Evolutionary conservation across 1,284 basidiomycete genomes (phyloP).

Genomic region (Puccinia sorghi): DNA sequence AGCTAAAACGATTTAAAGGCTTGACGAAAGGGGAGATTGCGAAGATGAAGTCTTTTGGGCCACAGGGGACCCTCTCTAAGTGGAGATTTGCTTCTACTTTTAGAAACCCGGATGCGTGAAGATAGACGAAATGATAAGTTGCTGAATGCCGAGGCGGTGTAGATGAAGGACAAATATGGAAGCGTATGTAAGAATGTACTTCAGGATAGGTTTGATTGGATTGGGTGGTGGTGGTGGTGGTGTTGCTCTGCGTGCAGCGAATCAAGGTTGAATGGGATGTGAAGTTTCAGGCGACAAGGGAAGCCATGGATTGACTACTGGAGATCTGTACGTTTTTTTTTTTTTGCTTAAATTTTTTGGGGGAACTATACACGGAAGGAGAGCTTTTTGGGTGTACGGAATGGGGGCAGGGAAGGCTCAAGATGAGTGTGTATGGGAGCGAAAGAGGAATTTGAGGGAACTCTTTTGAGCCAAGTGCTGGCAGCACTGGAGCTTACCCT

Average conservation of each 20-base stretch:
- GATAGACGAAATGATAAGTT: constrained; percentile 13
- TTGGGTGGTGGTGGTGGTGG: neutral
- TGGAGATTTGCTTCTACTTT: constrained; percentile 14
- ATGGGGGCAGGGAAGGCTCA: neutral
- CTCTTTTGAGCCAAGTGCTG: constrained; percentile 11
- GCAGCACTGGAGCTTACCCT: neutral
- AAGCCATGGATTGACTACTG: neutral
- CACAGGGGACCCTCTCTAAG: neutral
- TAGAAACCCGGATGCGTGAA: constrained; percentile 23
- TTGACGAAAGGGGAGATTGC: constrained; percentile 14
- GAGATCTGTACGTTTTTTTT: constrained; percentile 15
- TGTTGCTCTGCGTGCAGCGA: neutral
- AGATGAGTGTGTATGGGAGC: no score
- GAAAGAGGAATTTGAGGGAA: neutral
- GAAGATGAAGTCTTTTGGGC: neutral
- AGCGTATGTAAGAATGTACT: neutral
- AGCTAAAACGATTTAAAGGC: constrained; percentile 24
- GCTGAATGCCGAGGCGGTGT: constrained; percentile 29
- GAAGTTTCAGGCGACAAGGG: constrained; percentile 26
- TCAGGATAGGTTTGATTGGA: neutral
- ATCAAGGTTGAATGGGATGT: constrained; percentile 1
- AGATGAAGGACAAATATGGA: constrained; percentile 11
- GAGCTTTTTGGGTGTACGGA: neutral
- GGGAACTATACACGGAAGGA: constrained; percentile 18
- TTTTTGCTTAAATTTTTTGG: neutral